Evolutionary conservation across 2,329 filamentous ascomycete species (phyloP).

Genomic region (Phaeomoniella chlamydospora): DNA sequence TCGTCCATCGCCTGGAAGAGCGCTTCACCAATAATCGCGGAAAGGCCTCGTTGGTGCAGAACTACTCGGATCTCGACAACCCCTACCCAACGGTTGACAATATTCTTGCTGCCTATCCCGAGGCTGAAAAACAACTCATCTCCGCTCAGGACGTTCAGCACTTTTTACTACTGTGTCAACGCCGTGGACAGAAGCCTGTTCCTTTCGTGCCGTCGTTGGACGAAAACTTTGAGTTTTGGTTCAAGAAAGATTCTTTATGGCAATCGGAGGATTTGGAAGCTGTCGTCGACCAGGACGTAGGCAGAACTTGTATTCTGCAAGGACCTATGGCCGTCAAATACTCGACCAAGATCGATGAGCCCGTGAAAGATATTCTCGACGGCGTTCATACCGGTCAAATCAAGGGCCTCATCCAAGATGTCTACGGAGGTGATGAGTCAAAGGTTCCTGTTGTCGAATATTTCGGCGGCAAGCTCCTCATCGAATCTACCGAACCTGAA

Average conservation of each 20-base stretch:
- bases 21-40: slow-evolving; percentile 66
- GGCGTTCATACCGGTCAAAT: slow-evolving; percentile 84
- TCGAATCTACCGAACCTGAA: slow-evolving; percentile 57
- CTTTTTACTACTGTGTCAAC: slow-evolving; percentile 84
- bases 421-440: slow-evolving; percentile 60
- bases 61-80: slow-evolving; percentile 71
- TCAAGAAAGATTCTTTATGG: slow-evolving; percentile 99
- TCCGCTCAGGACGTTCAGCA: slow-evolving; percentile 97
- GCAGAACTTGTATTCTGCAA: slow-evolving; percentile 88
- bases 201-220: slow-evolving; percentile 93
- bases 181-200: slow-evolving; percentile 85
- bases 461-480: slow-evolving; percentile 71
- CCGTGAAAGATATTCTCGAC: slow-evolving; percentile 87
- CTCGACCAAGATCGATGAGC: slow-evolving; percentile 80
- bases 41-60: slow-evolving; percentile 73
- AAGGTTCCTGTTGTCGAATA: slow-evolving; percentile 81
- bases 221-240: slow-evolving; percentile 96
- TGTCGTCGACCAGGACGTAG: slow-evolving; percentile 90
- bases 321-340: slow-evolving; percentile 87
- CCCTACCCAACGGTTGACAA: slow-evolving; percentile 66
- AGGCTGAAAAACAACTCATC: slow-evolving; percentile 80
- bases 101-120: slow-evolving; percentile 71
- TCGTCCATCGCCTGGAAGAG: slow-evolving; percentile 93
- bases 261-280: slow-evolving; percentile 96
- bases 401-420: slow-evolving; percentile 58